Conservation (phyloP, 257 asterid species). For the Scutellaria baicalensis region DNA sequence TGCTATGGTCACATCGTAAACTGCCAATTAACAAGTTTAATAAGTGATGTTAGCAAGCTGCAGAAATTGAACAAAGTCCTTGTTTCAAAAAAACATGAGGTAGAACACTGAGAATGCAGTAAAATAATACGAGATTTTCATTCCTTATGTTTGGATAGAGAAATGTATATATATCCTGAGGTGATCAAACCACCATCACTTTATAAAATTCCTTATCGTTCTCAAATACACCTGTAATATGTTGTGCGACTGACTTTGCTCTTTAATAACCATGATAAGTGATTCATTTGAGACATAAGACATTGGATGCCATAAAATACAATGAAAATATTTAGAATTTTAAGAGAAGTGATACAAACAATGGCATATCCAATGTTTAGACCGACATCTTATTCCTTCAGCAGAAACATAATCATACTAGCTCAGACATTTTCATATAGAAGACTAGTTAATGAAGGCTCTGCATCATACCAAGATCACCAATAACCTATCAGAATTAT, state of each 20-base stretch:
- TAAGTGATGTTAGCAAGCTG: neutral
- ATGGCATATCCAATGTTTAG: neutral
- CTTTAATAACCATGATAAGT: too few species aligned
- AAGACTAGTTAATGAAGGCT: neutral
- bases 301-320: too few species aligned
- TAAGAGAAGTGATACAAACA: neutral
- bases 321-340: neutral
- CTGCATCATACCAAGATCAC: neutral
- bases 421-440: neutral
- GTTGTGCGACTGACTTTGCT: too few species aligned
- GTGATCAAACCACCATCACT: too few species aligned
- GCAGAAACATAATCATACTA: neutral
- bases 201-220: too few species aligned
- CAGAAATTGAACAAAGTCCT: too few species aligned
- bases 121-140: too few species aligned
- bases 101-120: neutral
- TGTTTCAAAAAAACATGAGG: neutral
- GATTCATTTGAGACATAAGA: too few species aligned
- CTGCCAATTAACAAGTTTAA: conserved; percentile 33
- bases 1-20: conserved; percentile 81
- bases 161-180: too few species aligned
- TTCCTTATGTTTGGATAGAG: too few species aligned
- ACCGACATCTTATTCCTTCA: neutral
- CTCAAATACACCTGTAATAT: too few species aligned
- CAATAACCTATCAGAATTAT: neutral